phyloP scores from a whole-genome alignment of 2,329 filamentous ascomycete genomes.

The Pestalotiopsis sp. region DNA sequence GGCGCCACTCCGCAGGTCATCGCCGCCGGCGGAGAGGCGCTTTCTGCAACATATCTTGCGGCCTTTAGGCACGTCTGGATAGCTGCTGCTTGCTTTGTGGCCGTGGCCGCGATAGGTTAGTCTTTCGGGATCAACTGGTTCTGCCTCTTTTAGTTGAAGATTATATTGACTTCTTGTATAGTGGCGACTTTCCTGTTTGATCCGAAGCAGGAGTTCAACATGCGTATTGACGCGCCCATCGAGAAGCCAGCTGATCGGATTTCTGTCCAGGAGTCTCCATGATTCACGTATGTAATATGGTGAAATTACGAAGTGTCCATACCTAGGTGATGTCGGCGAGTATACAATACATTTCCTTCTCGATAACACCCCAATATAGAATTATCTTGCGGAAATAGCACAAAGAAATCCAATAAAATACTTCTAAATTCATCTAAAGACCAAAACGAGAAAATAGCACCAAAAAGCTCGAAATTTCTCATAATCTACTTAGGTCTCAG shows the following conservation, averaged over 20 bases:
- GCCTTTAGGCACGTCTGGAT: constrained; percentile 38
- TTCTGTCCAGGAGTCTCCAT: constrained; percentile 12
- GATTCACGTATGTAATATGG: no score
- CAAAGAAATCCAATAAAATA: no score
- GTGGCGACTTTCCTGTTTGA: constrained; percentile 32
- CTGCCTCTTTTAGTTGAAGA: background rate
- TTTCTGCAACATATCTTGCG: constrained; percentile 29
- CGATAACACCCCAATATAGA: no score
- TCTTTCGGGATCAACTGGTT: background rate
- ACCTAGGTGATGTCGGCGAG: no score
- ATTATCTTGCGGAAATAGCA: no score
- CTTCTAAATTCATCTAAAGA: no score
- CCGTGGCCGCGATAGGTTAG: constrained; percentile 31
- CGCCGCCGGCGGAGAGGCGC: constrained; percentile 25
- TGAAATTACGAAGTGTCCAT: no score
- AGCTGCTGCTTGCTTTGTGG: constrained; percentile 30
- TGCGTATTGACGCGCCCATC: constrained; percentile 38
- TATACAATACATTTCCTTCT: no score
- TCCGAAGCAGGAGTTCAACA: constrained; percentile 38
- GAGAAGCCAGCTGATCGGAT: constrained; percentile 31
- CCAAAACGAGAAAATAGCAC: no score
- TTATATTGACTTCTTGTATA: constrained; percentile 19
- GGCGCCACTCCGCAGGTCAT: constrained; percentile 33
- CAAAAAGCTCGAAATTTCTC: no score
- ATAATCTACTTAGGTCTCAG: no score